These are phyloP conservation scores for Talaromyces sp. DNA, from an alignment of 2,329 filamentous ascomycete genomes.

Conservation along the genomic window DNA sequence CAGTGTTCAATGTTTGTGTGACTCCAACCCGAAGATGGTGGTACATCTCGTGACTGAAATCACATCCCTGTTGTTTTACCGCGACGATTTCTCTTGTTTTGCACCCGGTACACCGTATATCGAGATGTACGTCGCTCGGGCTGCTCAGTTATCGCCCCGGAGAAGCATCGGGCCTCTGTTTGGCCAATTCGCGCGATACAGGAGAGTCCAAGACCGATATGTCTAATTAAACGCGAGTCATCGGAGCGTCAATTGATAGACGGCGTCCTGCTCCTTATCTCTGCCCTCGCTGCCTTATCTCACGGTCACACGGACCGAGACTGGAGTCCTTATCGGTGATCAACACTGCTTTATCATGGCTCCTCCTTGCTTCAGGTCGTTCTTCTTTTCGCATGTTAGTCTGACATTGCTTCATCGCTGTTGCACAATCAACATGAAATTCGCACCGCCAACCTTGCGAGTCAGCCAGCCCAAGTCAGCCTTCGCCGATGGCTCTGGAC, in stretches of 20 bases:
- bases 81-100: neutral
- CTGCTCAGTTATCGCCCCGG: neutral
- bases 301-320: neutral
- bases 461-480: neutral
- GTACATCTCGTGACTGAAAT: neutral
- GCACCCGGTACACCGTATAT: neutral
- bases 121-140: neutral
- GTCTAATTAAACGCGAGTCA: neutral
- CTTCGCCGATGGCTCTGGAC: neutral
- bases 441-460: neutral
- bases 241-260: neutral
- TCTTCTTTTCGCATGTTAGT: neutral
- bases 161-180: neutral
- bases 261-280: neutral
- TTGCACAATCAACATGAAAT: neutral
- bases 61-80: neutral
- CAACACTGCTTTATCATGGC: neutral
- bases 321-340: neutral
- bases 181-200: neutral
- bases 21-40: neutral
- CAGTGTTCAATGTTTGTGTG: neutral
- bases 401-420: neutral
- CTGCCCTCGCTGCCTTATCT: neutral
- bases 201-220: neutral
- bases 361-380: neutral